Percentiles rank a stretch among this genome's conserved stretches.
These are phyloP conservation scores for Fraxinus platypoda DNA, from an alignment of 305 asterid species.

Conservation along the genomic window DNA sequence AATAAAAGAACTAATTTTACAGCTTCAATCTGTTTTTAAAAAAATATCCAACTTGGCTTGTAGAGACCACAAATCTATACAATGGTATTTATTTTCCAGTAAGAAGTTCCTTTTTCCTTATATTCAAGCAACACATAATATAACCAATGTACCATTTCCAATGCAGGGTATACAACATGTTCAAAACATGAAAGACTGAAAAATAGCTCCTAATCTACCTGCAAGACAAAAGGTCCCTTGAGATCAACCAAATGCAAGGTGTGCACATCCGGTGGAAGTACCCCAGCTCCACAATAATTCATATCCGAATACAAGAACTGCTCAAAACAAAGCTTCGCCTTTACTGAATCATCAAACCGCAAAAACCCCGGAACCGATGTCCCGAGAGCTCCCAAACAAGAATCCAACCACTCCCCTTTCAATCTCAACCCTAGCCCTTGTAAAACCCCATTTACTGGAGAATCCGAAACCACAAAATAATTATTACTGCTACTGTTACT, in stretches of 20 bases:
- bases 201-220: constrained; percentile 42
- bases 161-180: background rate
- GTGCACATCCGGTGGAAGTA: constrained; percentile 65
- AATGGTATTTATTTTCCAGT: background rate
- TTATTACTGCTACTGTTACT: background rate
- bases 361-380: constrained; percentile 48
- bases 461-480: constrained; percentile 30
- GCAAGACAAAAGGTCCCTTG: constrained; percentile 87
- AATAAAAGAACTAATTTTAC: background rate
- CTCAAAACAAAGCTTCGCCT: constrained; percentile 78
- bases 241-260: constrained; percentile 62
- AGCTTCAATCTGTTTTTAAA: background rate
- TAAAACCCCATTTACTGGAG: constrained; percentile 46
- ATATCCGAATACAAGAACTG: constrained; percentile 74
- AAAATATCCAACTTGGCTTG: background rate
- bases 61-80: background rate
- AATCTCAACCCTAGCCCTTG: constrained; percentile 55
- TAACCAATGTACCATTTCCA: background rate
- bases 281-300: constrained; percentile 71
- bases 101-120: background rate
- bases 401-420: constrained; percentile 66
- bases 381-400: constrained; percentile 54
- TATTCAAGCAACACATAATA: background rate
- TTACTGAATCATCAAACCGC: constrained; percentile 46
- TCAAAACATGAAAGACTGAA: background rate